phyloP scores from a whole-genome alignment of 2,329 filamentous ascomycete genomes.

The Pseudonectria buxi region DNA sequence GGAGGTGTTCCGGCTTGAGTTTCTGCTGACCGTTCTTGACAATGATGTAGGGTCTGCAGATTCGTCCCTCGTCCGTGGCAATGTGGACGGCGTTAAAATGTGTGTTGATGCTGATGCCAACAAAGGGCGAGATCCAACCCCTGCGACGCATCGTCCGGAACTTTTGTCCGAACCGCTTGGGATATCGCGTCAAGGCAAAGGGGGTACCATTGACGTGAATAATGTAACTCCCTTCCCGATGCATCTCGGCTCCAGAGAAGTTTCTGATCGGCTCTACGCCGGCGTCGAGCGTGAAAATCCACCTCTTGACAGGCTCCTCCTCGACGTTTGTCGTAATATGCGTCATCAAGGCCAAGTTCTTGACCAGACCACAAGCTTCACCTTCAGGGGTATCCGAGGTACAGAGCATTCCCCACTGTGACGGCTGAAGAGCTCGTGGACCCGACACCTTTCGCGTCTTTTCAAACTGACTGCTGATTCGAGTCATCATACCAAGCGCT shows the following conservation, averaged over 20 bases:
- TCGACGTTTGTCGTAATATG: conserved; percentile 97
- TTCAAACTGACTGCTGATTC: conserved; percentile 97
- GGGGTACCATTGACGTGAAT: conserved; percentile 96
- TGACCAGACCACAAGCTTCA: conserved; percentile 94
- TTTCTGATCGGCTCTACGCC: conserved; percentile 71
- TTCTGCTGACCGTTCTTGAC: conserved; percentile 82
- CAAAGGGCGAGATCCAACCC: conserved; percentile 90
- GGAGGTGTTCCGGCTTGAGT: conserved; percentile 71
- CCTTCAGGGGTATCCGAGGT: conserved; percentile 97
- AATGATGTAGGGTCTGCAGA: conserved; percentile 92
- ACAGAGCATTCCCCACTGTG: conserved; percentile 97
- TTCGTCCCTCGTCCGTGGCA: conserved; percentile 92
- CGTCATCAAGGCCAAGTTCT: conserved; percentile 97
- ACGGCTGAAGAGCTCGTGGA: conserved; percentile 90
- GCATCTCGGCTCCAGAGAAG: conserved; percentile 74
- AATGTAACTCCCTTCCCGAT: conserved; percentile 74
- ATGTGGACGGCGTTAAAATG: conserved; percentile 90
- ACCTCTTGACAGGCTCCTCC: conserved; percentile 79
- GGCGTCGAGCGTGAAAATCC: conserved; percentile 80
- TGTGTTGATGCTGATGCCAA: conserved; percentile 92
- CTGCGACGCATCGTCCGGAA: conserved; percentile 84
- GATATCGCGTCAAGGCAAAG: conserved; percentile 76
- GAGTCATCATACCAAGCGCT: conserved; percentile 98
- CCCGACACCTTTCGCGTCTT: conserved; percentile 97
- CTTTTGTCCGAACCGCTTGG: conserved; percentile 75